phyloP scores from a whole-genome alignment of 352 stramenopile genomes.

The Hyphochytrium catenoides region DNA sequence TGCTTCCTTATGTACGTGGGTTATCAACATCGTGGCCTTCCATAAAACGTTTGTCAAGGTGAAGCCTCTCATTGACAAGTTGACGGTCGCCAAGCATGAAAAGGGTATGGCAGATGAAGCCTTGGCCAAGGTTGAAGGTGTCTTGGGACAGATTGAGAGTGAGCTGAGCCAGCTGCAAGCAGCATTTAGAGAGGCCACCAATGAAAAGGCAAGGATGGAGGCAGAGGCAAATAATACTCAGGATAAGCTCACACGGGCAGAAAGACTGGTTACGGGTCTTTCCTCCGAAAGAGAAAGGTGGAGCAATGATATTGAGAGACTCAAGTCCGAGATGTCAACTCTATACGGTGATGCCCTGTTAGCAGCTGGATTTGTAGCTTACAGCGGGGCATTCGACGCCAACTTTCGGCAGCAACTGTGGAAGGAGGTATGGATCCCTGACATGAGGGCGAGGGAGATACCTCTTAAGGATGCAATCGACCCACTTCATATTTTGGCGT shows the following conservation, averaged over 20 bases:
- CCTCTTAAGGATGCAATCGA: conserved; percentile 33
- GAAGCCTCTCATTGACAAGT: conserved; percentile 75
- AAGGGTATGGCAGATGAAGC: conserved; percentile 56
- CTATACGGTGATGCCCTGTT: conserved; percentile 66
- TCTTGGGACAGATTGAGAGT: conserved; percentile 50
- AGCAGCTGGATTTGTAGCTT: conserved; percentile 65
- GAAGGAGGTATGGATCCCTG: conserved; percentile 56
- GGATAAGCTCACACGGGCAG: conserved; percentile 52
- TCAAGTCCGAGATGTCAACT: conserved; percentile 34
- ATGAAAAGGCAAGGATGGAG: conserved; percentile 69
- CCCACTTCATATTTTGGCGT: conserved; percentile 51
- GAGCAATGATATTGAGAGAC: conserved; percentile 54
- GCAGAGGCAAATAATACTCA: conserved; percentile 55
- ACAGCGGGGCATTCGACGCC: conserved; percentile 70
- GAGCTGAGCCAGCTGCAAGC: conserved; percentile 44
- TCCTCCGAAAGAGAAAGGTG: conserved; percentile 66
- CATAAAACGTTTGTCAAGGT: conserved; percentile 78
- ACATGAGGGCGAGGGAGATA: conserved; percentile 59
- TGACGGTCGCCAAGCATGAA: conserved; percentile 39
- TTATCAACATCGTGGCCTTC: conserved; percentile 76
- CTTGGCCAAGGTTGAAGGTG: conserved; percentile 41
- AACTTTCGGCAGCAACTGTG: conserved; percentile 50
- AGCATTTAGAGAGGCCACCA: conserved; percentile 55
- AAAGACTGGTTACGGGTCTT: conserved; percentile 62
- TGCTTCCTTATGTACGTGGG: conserved; percentile 73